Conservation (phyloP, 768 basidiomycete genomes). For the Pleurotus djamor region DNA sequence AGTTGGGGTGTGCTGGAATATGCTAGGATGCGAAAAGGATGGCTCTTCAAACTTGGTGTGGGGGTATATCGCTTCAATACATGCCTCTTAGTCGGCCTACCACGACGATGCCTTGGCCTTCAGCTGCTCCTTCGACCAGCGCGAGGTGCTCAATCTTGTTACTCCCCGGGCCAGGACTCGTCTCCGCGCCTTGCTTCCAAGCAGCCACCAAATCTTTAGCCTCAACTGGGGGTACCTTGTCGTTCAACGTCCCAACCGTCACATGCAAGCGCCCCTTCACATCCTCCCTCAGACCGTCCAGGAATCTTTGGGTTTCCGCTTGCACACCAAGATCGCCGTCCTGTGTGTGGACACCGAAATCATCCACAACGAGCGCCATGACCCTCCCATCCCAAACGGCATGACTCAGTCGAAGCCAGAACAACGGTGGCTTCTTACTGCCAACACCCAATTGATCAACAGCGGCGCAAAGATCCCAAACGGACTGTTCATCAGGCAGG, state of each 20-base stretch:
- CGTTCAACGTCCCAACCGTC: conserved; percentile 74
- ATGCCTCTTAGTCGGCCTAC: background rate
- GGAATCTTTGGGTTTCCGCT: conserved; percentile 36
- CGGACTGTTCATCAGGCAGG: conserved; percentile 20
- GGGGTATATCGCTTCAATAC: background rate
- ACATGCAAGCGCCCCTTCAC: conserved; percentile 66
- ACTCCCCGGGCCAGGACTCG: conserved; percentile 3
- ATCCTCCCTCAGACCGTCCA: conserved; percentile 42
- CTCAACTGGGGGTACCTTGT: conserved; percentile 60
- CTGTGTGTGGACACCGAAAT: conserved; percentile 38
- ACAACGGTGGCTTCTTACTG: conserved; percentile 41
- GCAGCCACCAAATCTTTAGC: conserved; percentile 61
- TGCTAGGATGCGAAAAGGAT: too few species aligned
- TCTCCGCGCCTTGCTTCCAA: conserved; percentile 39
- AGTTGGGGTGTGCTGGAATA: too few species aligned
- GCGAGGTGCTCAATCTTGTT: background rate
- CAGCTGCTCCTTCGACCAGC: background rate
- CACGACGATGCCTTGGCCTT: background rate
- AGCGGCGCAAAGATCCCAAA: conserved; percentile 49
- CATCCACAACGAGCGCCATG: conserved; percentile 77
- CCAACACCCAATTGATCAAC: conserved; percentile 28
- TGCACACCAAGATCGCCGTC: conserved; percentile 26
- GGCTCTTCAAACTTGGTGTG: too few species aligned
- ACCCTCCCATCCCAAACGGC: conserved; percentile 77
- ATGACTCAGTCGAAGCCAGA: conserved; percentile 56